A percentile compares a stretch with the other conserved stretches of the same genome.
phyloP scores from a whole-genome alignment of 2,329 filamentous ascomycete genomes.

The Exserohilum rostratum region DNA sequence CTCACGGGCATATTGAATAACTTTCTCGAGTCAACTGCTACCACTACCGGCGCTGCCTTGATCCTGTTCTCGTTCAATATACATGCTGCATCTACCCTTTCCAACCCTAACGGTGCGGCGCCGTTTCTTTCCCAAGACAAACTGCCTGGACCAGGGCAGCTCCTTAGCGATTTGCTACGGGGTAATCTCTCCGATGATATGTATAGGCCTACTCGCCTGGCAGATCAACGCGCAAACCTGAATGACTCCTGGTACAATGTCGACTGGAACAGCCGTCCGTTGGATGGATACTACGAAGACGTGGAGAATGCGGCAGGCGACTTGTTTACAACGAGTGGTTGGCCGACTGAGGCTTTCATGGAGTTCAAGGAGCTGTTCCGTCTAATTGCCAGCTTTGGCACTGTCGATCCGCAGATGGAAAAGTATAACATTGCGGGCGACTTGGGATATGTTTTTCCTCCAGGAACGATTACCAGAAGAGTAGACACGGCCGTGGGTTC shows the following conservation, averaged over 20 bases:
- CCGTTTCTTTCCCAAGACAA: conserved; percentile 48
- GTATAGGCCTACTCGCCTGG: conserved; percentile 60
- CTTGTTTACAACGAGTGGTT: conserved; percentile 62
- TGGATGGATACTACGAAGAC: conserved; percentile 59
- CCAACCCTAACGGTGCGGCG: conserved; percentile 50
- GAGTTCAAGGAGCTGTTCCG: conserved; percentile 61
- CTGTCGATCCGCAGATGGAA: conserved; percentile 62
- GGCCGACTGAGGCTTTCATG: conserved; percentile 66
- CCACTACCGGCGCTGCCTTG: conserved; percentile 61
- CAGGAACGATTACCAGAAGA: conserved; percentile 46
- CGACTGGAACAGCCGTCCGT: conserved; percentile 51
- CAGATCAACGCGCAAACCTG: conserved; percentile 60
- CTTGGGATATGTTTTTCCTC: conserved; percentile 59
- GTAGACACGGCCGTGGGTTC: conserved; percentile 40
- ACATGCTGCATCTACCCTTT: conserved; percentile 57
- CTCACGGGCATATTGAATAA: conserved; percentile 58
- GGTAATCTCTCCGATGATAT: conserved; percentile 57
- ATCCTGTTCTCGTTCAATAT: conserved; percentile 64
- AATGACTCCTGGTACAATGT: conserved; percentile 63
- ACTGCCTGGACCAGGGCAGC: conserved; percentile 54
- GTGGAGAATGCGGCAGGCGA: conserved; percentile 46
- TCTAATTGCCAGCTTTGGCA: conserved; percentile 62
- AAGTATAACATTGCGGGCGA: conserved; percentile 63
- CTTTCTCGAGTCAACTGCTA: conserved; percentile 61
- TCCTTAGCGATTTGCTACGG: conserved; percentile 57